phyloP scores from a whole-genome alignment of 1,284 basidiomycete genomes.

The Naganishia liquefaciens region DNA sequence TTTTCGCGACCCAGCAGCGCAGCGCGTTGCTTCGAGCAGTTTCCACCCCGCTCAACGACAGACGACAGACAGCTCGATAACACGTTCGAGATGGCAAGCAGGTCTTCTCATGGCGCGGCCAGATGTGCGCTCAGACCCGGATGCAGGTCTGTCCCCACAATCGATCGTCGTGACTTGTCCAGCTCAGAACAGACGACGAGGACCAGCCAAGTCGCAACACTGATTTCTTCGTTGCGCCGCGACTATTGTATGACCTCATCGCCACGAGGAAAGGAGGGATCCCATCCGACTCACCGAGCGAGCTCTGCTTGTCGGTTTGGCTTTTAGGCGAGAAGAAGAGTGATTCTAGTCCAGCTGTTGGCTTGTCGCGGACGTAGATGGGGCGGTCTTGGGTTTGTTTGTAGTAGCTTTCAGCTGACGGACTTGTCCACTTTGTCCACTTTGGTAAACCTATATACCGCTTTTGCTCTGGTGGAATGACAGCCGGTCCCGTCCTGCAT shows the following conservation, averaged over 20 bases:
- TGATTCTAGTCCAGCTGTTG: neutral
- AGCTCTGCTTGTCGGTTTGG: neutral
- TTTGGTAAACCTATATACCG: too few relatives aligned
- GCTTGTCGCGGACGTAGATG: constrained; percentile 6
- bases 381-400: neutral
- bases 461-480: too few relatives aligned
- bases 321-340: constrained; percentile 12
- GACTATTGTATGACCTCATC: constrained; percentile 14
- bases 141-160: too few relatives aligned
- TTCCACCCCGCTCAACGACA: neutral
- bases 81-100: too few relatives aligned
- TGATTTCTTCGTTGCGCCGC: neutral
- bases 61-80: too few relatives aligned
- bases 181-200: too few relatives aligned
- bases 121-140: too few relatives aligned
- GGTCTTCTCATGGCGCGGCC: too few relatives aligned
- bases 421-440: too few relatives aligned
- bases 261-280: neutral
- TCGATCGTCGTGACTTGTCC: too few relatives aligned
- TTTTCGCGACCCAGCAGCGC: neutral
- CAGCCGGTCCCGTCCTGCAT: too few relatives aligned
- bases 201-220: neutral
- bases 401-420: too few relatives aligned
- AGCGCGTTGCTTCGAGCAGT: constrained; percentile 21
- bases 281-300: constrained; percentile 10